These are phyloP conservation scores for Psilocybe azurescens DNA, from an alignment of 768 basidiomycete genomes.

Conservation along the genomic window DNA sequence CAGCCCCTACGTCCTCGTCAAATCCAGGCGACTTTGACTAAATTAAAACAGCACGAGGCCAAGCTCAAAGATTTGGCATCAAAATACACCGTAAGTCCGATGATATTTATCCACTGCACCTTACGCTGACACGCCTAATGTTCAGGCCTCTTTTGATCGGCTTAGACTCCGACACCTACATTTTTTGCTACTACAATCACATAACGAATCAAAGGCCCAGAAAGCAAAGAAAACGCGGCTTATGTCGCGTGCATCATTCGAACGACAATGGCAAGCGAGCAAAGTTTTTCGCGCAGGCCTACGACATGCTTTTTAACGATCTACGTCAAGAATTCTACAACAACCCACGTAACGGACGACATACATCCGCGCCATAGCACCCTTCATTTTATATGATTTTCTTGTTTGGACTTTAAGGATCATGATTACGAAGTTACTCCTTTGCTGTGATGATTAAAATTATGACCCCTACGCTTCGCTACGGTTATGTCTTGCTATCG, in stretches of 20 bases:
- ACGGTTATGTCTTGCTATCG: slow-evolving; percentile 1
- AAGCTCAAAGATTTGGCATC: slow-evolving; percentile 42
- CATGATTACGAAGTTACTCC: neutral
- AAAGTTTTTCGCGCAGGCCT: slow-evolving; percentile 37
- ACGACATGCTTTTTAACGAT: slow-evolving; percentile 37
- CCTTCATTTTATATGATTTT: neutral
- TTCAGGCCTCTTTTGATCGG: slow-evolving; percentile 38
- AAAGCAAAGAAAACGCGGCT: slow-evolving; percentile 29
- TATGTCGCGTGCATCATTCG: slow-evolving; percentile 34
- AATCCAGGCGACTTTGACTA: slow-evolving; percentile 32
- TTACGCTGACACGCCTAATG: neutral
- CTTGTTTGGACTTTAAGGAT: neutral
- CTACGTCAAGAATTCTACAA: slow-evolving; percentile 28
- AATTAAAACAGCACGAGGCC: slow-evolving; percentile 43
- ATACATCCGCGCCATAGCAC: slow-evolving; percentile 25
- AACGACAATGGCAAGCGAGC: slow-evolving; percentile 38
- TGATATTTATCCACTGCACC: slow-evolving; percentile 1
- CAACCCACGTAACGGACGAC: slow-evolving; percentile 22
- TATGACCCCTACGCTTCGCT: slow-evolving; percentile 9
- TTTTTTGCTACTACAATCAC: slow-evolving; percentile 33
- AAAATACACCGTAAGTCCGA: slow-evolving; percentile 37
- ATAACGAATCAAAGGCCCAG: slow-evolving; percentile 32
- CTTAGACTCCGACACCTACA: slow-evolving; percentile 39
- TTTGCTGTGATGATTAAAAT: slow-evolving; percentile 11
- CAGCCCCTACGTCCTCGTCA: slow-evolving; percentile 35